Evolutionary conservation across 768 basidiomycete genomes (phyloP).

Genomic region (Hericium coralloides): DNA sequence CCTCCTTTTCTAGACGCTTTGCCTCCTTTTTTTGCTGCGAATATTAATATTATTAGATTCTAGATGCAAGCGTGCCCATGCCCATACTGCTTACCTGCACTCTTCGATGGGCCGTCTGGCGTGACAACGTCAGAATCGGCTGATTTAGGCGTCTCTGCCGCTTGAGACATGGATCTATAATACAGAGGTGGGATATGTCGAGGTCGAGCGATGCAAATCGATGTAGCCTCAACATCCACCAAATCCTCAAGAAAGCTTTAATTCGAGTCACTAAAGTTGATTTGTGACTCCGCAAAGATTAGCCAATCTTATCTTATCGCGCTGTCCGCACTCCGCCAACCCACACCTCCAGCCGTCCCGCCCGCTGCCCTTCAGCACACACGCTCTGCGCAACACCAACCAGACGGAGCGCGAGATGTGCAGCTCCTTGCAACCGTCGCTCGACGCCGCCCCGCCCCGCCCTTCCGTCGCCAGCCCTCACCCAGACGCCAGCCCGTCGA

Average conservation of each 20-base stretch:
- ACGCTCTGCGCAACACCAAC: no score
- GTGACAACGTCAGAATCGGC: slow-evolving; percentile 6
- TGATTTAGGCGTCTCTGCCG: background rate
- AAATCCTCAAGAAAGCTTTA: background rate
- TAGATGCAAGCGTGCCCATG: background rate
- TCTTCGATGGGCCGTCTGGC: slow-evolving; percentile 24
- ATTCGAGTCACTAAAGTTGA: background rate
- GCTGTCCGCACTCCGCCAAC: no score
- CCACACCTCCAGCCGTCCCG: no score
- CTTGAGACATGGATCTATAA: slow-evolving; percentile 15
- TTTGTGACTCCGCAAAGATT: background rate
- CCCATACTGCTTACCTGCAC: slow-evolving; percentile 24
- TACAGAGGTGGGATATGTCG: background rate
- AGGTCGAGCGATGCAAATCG: slow-evolving; percentile 16
- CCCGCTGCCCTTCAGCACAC: no score
- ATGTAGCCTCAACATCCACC: slow-evolving; percentile 15
- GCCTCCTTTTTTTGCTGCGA: slow-evolving; percentile 77
- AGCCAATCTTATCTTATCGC: background rate
- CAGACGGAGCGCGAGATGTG: no score
- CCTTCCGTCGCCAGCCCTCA: no score
- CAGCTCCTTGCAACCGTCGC: no score
- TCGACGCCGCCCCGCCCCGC: no score
- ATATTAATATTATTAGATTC: background rate
- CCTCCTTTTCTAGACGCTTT: slow-evolving; percentile 71
- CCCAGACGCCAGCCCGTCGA: no score